Evolutionary conservation across 106 monocot species (phyloP), one percentile per base, ranked within the genome.

Genomic region (Platanthera guangdongensis): DNA sequence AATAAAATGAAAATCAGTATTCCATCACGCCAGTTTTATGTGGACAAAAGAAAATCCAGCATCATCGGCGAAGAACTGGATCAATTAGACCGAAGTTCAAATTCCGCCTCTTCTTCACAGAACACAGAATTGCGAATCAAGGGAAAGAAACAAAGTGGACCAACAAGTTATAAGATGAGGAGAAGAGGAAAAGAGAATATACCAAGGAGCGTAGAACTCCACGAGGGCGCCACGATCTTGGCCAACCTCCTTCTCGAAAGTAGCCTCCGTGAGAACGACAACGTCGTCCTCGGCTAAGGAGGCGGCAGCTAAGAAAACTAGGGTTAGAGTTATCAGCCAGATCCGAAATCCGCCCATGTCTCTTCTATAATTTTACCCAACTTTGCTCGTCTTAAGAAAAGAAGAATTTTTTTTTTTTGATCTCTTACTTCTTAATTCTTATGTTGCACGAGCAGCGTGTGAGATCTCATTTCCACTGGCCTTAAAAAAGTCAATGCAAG

Each of bases 201-300:
- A 99, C 99, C 99, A 99, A 1, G 99, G 99, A 45, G 99, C 99
- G 82, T 86, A 99, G 87, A 99, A 99, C 89, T 99, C 94, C 76
- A 99, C 92, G 81, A 99, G 99, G 60, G 92, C 94, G 77, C 92
- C 99, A 47, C 94, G 92, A 74, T 94, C 94, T 57, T 94, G 84
- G 46, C 99, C 99, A 77, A 99, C 94, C 86, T 92, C 90, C 84
- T 82, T 81, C 81, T 99, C 99, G 85, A 99, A 99, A 78, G 84
- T 94, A 46, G 78, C 76, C 77, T 92, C 92, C 28, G 94, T 87
- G 67, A 99, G 92, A 16, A 84, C 89, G 51, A 90, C 64, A 39
- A 99, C 94, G 52, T 84, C 84, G 4, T 80, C 92, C 28, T 86
- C 95, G 19, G 89, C 89, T 70, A 81, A 3, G 4, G 82, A 80